Evolutionary conservation across 352 stramenopile genomes (phyloP), one percentile per base, ranked within the genome.

Genomic region (Aphanomyces cochlioides): DNA sequence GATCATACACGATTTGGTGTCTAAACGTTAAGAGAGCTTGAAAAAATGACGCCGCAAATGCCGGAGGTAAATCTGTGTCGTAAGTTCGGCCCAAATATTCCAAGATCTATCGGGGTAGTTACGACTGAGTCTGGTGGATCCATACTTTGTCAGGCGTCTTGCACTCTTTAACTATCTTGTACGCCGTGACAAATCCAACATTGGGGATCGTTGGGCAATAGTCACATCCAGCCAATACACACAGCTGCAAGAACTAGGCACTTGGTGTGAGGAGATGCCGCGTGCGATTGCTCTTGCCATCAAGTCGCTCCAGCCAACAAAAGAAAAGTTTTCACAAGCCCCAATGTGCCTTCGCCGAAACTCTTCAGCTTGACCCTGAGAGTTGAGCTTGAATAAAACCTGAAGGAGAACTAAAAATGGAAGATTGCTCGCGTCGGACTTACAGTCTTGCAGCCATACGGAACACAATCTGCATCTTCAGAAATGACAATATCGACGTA

Each of bases 381-480:
- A 81, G 58, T 91, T 90, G 63, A 98, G 81, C 77, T 99, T 99
- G 76, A 98, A 98, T 2, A 99, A 77, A 8, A 98, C 82, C 71
- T 89, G 63, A 7, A 28, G 21, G 1, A 7, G 13, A 72, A 34
- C 17, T 75, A 39, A n/a, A 53, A 21, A 54, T 4, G 19, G 5
- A 72, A 17, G 12, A 58, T 50, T 17, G 15, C 54, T 4, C 5
- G 8, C 5, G 6, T 53, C 15, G 7, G 15, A 38, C 4, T 60
- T 36, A 88, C 77, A 50, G 80, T 88, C 38, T 79, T 81, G 79
- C 93, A 98, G 7, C 95, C 92, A 74, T 99, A 99, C 3, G 93
- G 87, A 21, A 99, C 82, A 61, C 81, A 94, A 74, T 99, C 97
- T 54, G 89, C 97, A 77, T 99, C 97, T 77, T 99, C 96, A 12